Evolutionary conservation across 352 stramenopile species (phyloP).

Genomic region (Globisporangium middletonii): DNA sequence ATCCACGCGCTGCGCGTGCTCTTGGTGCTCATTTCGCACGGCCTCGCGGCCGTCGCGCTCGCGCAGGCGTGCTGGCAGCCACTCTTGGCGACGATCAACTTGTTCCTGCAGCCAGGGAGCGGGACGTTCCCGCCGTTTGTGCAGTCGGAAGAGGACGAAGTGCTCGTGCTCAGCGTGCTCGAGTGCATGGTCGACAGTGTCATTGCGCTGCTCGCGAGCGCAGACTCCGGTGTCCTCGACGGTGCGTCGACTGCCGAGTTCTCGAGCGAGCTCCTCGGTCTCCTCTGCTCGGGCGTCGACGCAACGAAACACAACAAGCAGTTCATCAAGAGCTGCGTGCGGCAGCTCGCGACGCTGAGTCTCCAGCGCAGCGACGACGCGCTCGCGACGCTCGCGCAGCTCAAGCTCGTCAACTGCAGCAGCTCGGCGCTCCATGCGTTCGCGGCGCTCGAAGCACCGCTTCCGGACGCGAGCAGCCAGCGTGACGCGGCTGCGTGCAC

Average conservation of each 20-base stretch:
- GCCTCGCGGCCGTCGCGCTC: constrained; percentile 45
- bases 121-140: constrained; percentile 52
- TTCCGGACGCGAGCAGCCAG: background rate
- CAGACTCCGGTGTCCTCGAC: constrained; percentile 3
- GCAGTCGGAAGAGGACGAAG: constrained; percentile 70
- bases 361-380: constrained; percentile 52
- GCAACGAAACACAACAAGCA: constrained; percentile 45
- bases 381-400: constrained; percentile 35
- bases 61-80: constrained; percentile 42
- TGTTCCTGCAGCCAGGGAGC: constrained; percentile 48
- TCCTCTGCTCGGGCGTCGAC: constrained; percentile 62
- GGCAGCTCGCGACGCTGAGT: constrained; percentile 66
- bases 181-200: constrained; percentile 72
- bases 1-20: constrained; percentile 71
- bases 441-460: constrained; percentile 29
- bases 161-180: constrained; percentile 64
- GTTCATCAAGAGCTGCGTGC: constrained; percentile 68
- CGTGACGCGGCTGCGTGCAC: constrained; percentile 6
- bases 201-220: constrained; percentile 41
- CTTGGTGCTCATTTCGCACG: constrained; percentile 65
- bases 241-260: constrained; percentile 18
- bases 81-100: constrained; percentile 57
- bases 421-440: constrained; percentile 44
- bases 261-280: constrained; percentile 39
- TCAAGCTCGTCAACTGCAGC: constrained; percentile 57